phyloP scores from a whole-genome alignment of 2,329 filamentous ascomycete species.

The Helotiales sp. region DNA sequence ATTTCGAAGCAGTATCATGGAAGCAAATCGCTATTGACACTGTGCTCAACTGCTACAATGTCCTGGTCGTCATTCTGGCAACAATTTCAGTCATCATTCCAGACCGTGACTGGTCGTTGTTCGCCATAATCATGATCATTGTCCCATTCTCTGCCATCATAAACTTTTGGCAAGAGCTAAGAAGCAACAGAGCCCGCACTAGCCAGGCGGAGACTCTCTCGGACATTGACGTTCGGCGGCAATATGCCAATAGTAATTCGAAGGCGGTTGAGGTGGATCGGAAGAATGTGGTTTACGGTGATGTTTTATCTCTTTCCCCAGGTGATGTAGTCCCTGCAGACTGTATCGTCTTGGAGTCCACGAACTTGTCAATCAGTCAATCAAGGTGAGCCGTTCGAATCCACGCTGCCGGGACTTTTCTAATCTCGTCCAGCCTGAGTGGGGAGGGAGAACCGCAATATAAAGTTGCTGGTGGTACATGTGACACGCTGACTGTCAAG shows the following conservation, averaged over 20 bases:
- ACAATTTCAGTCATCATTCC: slow-evolving; percentile 17
- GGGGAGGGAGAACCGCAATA: slow-evolving; percentile 20
- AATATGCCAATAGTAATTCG: background rate
- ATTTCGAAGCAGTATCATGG: background rate
- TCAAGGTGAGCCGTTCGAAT: slow-evolving; percentile 10
- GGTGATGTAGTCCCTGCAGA: slow-evolving; percentile 20
- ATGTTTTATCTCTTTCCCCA: slow-evolving; percentile 16
- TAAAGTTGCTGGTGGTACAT: background rate
- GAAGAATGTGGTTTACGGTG: slow-evolving; percentile 15
- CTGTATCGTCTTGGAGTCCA: slow-evolving; percentile 13
- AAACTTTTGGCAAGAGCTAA: background rate
- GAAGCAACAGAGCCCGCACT: background rate
- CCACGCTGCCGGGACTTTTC: background rate
- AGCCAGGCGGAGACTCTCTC: background rate
- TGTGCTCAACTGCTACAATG: slow-evolving; percentile 13
- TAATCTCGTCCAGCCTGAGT: slow-evolving; percentile 4
- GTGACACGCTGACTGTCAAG: background rate
- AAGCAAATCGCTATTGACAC: background rate
- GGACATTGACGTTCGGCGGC: background rate
- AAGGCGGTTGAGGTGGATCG: background rate
- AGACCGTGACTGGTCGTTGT: slow-evolving; percentile 1
- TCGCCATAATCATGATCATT: slow-evolving; percentile 15
- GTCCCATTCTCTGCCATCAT: background rate
- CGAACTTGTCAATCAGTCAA: slow-evolving; percentile 21
- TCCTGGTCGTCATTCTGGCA: slow-evolving; percentile 11